Conservation (phyloP, 352 stramenopile species). For the Phytophthora pini region DNA sequence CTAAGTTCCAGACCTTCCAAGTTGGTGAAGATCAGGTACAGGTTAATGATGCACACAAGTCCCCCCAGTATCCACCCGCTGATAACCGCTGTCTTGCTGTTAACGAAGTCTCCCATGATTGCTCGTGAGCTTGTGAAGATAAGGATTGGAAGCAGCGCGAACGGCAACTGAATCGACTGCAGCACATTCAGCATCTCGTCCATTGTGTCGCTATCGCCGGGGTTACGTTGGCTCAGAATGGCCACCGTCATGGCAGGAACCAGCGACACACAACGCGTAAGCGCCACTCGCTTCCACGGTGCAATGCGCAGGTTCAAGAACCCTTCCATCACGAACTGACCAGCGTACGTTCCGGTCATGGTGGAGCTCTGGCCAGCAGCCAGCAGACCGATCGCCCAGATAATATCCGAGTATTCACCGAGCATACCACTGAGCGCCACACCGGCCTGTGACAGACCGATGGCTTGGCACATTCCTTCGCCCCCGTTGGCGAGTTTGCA, state of each 20-base stretch:
- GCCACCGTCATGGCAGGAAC: slow-evolving; percentile 87
- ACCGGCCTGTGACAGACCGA: slow-evolving; percentile 87
- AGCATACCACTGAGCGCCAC: slow-evolving; percentile 82
- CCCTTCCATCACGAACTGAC: slow-evolving; percentile 97
- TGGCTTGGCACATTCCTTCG: slow-evolving; percentile 80
- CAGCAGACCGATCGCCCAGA: slow-evolving; percentile 95
- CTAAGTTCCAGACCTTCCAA: slow-evolving; percentile 54
- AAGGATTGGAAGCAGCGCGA: slow-evolving; percentile 77
- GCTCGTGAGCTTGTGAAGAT: slow-evolving; percentile 80
- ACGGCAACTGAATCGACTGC: slow-evolving; percentile 92
- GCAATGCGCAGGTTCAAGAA: slow-evolving; percentile 94
- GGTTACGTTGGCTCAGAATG: slow-evolving; percentile 82
- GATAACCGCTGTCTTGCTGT: slow-evolving; percentile 46
- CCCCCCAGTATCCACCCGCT: slow-evolving; percentile 60
- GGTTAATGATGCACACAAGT: slow-evolving; percentile 76
- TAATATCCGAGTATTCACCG: slow-evolving; percentile 76
- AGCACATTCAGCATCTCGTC: slow-evolving; percentile 93
- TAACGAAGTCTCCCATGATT: slow-evolving; percentile 84
- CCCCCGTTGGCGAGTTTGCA: slow-evolving; percentile 63
- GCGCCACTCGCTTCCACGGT: slow-evolving; percentile 73
- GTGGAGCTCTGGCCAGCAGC: slow-evolving; percentile 94
- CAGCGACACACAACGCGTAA: slow-evolving; percentile 93
- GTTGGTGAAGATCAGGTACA: slow-evolving; percentile 76
- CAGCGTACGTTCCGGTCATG: slow-evolving; percentile 97
- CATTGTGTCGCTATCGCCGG: slow-evolving; percentile 82